Conservation (phyloP, 805 yeast species). For the Lipomyces yamadae region DNA sequence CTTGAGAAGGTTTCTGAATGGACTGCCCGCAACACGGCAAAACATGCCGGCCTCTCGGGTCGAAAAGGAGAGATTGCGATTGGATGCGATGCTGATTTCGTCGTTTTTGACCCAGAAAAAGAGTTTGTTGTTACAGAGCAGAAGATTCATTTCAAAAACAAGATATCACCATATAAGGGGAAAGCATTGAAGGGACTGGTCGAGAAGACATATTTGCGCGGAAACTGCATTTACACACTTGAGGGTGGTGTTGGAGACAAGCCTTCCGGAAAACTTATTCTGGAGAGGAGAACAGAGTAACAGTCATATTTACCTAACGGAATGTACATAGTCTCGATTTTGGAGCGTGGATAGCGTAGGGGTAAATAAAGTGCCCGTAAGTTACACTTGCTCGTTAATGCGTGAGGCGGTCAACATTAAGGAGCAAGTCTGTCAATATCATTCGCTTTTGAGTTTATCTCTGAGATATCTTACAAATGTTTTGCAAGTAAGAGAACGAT, state of each 20-base stretch:
- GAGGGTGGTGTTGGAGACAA: conserved; percentile 27
- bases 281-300: conserved; percentile 23
- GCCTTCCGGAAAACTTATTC: conserved; percentile 34
- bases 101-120: conserved; percentile 70
- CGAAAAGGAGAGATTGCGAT: conserved; percentile 71
- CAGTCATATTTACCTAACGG: too few relatives aligned
- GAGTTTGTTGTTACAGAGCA: conserved; percentile 54
- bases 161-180: conserved; percentile 86
- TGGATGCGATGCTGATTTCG: conserved; percentile 89
- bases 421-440: too few relatives aligned
- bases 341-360: too few relatives aligned
- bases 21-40: conserved; percentile 84
- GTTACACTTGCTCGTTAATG: too few relatives aligned
- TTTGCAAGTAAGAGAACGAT: too few relatives aligned
- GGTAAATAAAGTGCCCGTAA: too few relatives aligned
- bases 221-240: conserved; percentile 62
- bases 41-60: conserved; percentile 77
- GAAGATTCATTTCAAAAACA: conserved; percentile 73
- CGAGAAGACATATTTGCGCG: conserved; percentile 75
- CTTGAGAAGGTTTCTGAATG: conserved; percentile 71
- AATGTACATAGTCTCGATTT: neutral
- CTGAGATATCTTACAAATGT: too few relatives aligned
- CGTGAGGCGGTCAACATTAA: too few relatives aligned
- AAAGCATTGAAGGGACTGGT: conserved; percentile 70
- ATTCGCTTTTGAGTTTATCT: too few relatives aligned